Conservation (phyloP, 2,329 filamentous ascomycete species). For the Cercospora nicotianae region DNA sequence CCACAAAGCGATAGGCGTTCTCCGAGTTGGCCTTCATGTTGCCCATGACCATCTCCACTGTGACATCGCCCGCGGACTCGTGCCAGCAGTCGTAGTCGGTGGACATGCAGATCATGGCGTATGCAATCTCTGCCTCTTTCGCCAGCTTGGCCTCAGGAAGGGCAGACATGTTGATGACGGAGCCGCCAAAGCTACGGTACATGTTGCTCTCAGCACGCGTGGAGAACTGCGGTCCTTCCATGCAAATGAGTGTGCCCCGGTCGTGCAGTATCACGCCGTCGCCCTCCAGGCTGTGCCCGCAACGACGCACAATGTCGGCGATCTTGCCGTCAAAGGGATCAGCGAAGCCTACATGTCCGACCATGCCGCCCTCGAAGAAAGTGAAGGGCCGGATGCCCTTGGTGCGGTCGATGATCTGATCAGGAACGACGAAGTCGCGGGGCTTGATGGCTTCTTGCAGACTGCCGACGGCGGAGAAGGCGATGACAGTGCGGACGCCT, state of each 20-base stretch:
- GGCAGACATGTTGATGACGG: conserved; percentile 97
- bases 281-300: conserved; percentile 74
- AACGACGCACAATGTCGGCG: conserved; percentile 72
- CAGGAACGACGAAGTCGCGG: conserved; percentile 92
- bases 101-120: conserved; percentile 99
- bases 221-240: conserved; percentile 98
- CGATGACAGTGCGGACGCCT: conserved; percentile 86
- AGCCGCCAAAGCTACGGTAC: conserved; percentile 91
- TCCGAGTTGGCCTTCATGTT: conserved; percentile 92
- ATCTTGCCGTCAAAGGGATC: conserved; percentile 87
- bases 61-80: conserved; percentile 72
- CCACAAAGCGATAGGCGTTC: conserved; percentile 83
- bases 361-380: conserved; percentile 89
- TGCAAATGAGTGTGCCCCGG: conserved; percentile 83
- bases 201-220: conserved; percentile 94
- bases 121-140: conserved; percentile 90
- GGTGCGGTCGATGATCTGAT: conserved; percentile 96
- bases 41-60: conserved; percentile 94
- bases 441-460: conserved; percentile 91
- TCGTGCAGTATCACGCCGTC: conserved; percentile 84
- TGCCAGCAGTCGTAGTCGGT: conserved; percentile 99
- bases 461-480: conserved; percentile 92
- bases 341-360: conserved; percentile 91
- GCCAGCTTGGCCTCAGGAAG: conserved; percentile 95
- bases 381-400: conserved; percentile 94